A percentile compares a stretch with the other conserved stretches of the same genome.
Conservation (phyloP, 148 eudicot species). For the Rhododendron vialii region DNA sequence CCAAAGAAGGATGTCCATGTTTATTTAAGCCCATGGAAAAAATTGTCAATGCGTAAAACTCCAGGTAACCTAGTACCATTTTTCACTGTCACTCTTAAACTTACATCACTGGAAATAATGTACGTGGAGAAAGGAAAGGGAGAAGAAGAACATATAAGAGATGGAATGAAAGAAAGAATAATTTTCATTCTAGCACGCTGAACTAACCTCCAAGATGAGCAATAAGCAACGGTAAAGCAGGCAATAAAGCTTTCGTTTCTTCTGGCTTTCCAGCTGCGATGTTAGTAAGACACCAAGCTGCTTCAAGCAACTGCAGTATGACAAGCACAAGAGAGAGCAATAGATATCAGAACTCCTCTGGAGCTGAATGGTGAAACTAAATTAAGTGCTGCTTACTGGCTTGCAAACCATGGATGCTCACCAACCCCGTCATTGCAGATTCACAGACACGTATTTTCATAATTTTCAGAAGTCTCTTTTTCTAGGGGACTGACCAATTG, state of each 20-base stretch:
- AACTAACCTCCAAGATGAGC: conserved; percentile 92
- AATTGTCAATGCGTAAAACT: not conserved
- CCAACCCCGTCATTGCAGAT: not conserved
- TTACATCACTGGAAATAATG: not conserved
- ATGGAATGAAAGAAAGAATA: not conserved
- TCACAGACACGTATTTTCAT: not conserved
- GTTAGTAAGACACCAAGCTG: conserved; percentile 98
- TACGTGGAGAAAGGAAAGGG: not conserved
- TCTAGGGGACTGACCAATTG: not conserved
- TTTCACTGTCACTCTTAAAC: not conserved
- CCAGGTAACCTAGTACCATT: not conserved
- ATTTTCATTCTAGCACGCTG: not conserved
- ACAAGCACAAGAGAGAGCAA: conserved; percentile 1
- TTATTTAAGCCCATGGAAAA: not conserved
- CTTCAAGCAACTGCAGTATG: conserved; percentile 76
- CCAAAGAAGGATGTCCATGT: not conserved
- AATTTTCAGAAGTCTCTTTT: not conserved
- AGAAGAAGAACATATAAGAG: not conserved
- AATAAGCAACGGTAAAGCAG: conserved; percentile 88
- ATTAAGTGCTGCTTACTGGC: not conserved
- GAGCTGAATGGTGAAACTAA: not conserved
- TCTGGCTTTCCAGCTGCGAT: conserved; percentile 95
- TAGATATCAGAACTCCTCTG: not conserved
- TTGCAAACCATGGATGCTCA: not conserved
- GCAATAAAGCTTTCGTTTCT: conserved; percentile 84